A percentile compares a stretch with the other conserved stretches of the same genome.
These are phyloP conservation scores for Fusarium sp. DNA, from an alignment of 2,329 filamentous ascomycete genomes.

Conservation along the genomic window DNA sequence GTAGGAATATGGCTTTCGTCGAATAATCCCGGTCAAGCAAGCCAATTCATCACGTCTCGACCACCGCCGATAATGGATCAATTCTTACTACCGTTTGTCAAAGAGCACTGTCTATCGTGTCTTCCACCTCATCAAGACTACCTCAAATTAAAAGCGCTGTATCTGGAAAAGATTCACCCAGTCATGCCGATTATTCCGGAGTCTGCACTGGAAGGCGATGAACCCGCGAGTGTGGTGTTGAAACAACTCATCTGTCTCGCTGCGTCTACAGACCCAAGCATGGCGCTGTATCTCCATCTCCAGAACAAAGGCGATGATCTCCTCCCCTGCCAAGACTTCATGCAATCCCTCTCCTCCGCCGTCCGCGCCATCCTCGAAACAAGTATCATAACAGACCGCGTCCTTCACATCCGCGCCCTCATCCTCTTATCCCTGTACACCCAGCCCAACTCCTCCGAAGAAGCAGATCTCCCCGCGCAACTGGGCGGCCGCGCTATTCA, in stretches of 20 bases:
- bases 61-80: constrained; percentile 52
- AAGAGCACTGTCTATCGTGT: constrained; percentile 56
- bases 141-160: constrained; percentile 54
- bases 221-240: constrained; percentile 54
- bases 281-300: constrained; percentile 55
- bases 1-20: constrained; percentile 64
- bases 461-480: constrained; percentile 63
- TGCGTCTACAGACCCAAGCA: constrained; percentile 58
- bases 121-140: constrained; percentile 58
- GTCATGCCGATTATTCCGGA: constrained; percentile 61
- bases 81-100: constrained; percentile 53
- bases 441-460: constrained; percentile 62
- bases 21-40: constrained; percentile 39
- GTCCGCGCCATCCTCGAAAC: constrained; percentile 61
- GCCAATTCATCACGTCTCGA: constrained; percentile 50
- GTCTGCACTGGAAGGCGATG: constrained; percentile 43
- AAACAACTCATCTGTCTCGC: constrained; percentile 64
- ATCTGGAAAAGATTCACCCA: constrained; percentile 62
- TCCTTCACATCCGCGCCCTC: constrained; percentile 63
- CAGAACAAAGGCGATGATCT: constrained; percentile 49
- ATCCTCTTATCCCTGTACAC: constrained; percentile 65
- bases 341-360: constrained; percentile 56
- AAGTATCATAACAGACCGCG: constrained; percentile 61
- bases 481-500: constrained; percentile 63
- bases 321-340: constrained; percentile 57